Evolutionary conservation across 1,284 basidiomycete genomes (phyloP).

Genomic region (Phylloporus sp.): DNA sequence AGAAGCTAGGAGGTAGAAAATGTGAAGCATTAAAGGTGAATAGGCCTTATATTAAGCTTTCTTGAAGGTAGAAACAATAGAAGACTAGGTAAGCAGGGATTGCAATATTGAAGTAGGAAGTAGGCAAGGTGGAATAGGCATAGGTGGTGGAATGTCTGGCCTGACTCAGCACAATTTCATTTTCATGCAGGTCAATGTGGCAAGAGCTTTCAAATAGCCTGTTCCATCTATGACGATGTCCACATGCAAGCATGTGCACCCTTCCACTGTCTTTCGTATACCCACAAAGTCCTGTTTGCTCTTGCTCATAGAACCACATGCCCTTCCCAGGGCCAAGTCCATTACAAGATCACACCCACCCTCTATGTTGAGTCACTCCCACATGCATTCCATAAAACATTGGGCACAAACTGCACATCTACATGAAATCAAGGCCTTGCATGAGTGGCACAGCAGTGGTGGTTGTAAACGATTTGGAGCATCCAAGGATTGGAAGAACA

Average conservation of each 20-base stretch:
- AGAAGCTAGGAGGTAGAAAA: too few species aligned
- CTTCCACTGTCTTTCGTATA: conserved; percentile 22
- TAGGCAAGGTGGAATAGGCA: too few species aligned
- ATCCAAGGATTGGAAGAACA: conserved; percentile 21
- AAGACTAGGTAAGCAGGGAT: too few species aligned
- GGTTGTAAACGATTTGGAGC: conserved; percentile 10
- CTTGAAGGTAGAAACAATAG: too few species aligned
- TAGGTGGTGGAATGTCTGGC: too few species aligned
- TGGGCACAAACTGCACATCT: conserved; percentile 75
- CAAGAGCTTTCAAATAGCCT: conserved; percentile 6
- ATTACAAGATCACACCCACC: conserved; percentile 34
- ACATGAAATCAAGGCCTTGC: conserved; percentile 57
- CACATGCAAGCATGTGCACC: conserved; percentile 20
- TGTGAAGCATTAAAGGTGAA: too few species aligned
- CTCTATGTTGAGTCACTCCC: conserved; percentile 25
- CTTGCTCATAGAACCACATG: conserved; percentile 23
- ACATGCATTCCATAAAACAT: conserved; percentile 43
- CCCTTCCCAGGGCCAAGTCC: conserved; percentile 24
- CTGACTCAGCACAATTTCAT: too few species aligned
- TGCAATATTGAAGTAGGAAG: too few species aligned
- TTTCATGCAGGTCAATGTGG: too few species aligned
- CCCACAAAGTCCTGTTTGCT: conserved; percentile 27
- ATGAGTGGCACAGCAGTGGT: conserved; percentile 15
- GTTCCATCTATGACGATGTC: not conserved
- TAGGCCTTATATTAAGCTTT: too few species aligned